Percentiles rank a stretch among this genome's conserved stretches.
These are phyloP conservation scores for Penicillium bialowiezense DNA, from an alignment of 495 filamentous ascomycete genomes.

Conservation along the genomic window DNA sequence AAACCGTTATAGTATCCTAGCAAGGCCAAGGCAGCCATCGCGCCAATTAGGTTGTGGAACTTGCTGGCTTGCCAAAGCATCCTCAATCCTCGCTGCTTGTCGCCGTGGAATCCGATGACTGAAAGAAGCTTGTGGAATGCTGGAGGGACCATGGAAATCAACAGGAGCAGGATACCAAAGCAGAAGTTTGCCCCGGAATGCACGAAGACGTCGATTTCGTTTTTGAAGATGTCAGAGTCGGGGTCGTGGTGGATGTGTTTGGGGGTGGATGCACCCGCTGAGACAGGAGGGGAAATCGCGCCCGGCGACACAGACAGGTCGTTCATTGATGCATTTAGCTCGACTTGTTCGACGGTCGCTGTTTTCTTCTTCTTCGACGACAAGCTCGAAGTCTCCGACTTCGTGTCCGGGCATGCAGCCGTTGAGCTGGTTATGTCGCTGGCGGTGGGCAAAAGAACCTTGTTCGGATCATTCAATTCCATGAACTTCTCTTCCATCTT, in stretches of 20 bases:
- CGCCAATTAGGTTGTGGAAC: conserved; percentile 86
- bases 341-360: conserved; percentile 11
- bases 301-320: conserved; percentile 26
- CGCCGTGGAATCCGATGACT: conserved; percentile 89
- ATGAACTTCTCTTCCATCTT: conserved; percentile 61
- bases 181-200: conserved; percentile 86
- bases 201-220: conserved; percentile 79
- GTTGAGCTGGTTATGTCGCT: conserved; percentile 17
- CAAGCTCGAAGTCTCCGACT: conserved; percentile 17
- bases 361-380: conserved; percentile 5
- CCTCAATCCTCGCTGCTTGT: conserved; percentile 74
- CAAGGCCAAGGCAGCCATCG: conserved; percentile 76
- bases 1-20: conserved; percentile 87
- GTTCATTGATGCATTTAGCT: conserved; percentile 30
- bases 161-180: conserved; percentile 78
- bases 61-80: conserved; percentile 94
- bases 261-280: conserved; percentile 19
- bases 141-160: conserved; percentile 89
- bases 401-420: conserved; percentile 6
- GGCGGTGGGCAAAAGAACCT: conserved; percentile 7
- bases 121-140: conserved; percentile 79
- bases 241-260: conserved; percentile 46
- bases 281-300: conserved; percentile 4
- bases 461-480: conserved; percentile 28
- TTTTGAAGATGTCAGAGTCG: conserved; percentile 56